Evolutionary conservation across 139 green algal species (phyloP), one percentile per base, ranked within the genome.

Genomic region (Monoraphidium neglectum): DNA sequence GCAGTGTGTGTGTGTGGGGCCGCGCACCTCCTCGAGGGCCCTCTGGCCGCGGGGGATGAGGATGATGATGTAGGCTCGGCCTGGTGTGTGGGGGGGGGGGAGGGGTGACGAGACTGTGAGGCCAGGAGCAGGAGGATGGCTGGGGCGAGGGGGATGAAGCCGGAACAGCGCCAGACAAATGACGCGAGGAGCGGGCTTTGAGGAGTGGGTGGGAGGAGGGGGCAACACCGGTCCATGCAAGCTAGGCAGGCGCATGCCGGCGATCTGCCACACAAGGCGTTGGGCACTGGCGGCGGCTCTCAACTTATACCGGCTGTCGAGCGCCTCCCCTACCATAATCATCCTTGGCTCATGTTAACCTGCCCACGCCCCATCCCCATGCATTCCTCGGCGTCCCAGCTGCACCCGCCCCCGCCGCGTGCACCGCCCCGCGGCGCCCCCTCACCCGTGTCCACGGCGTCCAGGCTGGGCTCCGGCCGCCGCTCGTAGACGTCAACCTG

Each of bases 51-150:
- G 67, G 3, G 85, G 82, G 51, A 87, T 87, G 43, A 87, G 62
- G 59, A 87, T 85, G 77, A 90, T 90, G 74, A 90, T 87, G 75
- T 90, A 90, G 10, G 85, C 85, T 2, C 84, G 69, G 8, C 81
- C 85, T 30, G 59, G 82, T n/a, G 71, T 88, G 32, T 35, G n/a
- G 56, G 43, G 8, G 8, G 43, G 43, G 43, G 43, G 43, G 8
- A 21, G 43, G 43, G 43, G 43, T 51, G n/a, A n/a, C n/a, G n/a
- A n/a, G n/a, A n/a, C n/a, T n/a, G n/a, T 21, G 21, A 16, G 21
- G 51, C 51, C 16, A 16, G 21, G 21, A 21, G 51, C 51, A 59
- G 51, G 16, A 59, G 51, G 51, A 21, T 59, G 16, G 51, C 16
- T 21, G 21, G 51, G 51, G 21, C 51, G 21, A 59, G 51, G 51